Base-by-base conservation (phyloP, 768 basidiomycete species). In the Amanita molliuscula region DNA sequence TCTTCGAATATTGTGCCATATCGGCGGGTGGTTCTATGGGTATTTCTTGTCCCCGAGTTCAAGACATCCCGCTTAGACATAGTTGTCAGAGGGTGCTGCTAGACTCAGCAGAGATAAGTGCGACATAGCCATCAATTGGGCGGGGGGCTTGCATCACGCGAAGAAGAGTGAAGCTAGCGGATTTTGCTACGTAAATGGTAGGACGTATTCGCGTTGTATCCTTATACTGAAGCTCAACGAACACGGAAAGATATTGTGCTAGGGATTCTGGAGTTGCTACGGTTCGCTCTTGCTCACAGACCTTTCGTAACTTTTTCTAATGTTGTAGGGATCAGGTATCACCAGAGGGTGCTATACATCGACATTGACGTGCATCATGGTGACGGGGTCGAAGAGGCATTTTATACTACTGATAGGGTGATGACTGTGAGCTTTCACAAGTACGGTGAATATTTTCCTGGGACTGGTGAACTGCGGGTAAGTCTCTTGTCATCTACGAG, bases 11-110 rank as follows among this genome's bases (percentile, higher is more conserved):
- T 63, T 97, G 96, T 62, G 94, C 95, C 3, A 99, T 99, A 59
- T 98, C 96, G 9, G 96, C 96, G n/a, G 96, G 96, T 42, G 96
- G 96, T 3, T 96, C 93, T 0, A 98, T 99, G 92, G 95, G 96
- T 96, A 58, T 51, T 83, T 67, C 34, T 25, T 26, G 11, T 25
- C 34, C 42, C 26, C 31, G 38, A 43, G 28, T 34, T 51, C 8
- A 48, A 9, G 3, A 16, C 43, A 38, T 56, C 50, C 48, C 33
- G 35, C 20, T 46, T n/a, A 18, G 20, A 15, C 34, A 37, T 37
- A 29, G n/a, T 34, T 52, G 33, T 54, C 51, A 97, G 94, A 97
- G 90, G 96, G 96, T 40, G 96, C 96, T 35, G 94, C 96, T 6
- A 77, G 95, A 28, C 68, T 98, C 15, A 95, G 91, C 58, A 75